These are phyloP conservation scores for Vitis hybrid DNA, from an alignment of 177 flowering plant genomes.

Conservation along the genomic window DNA sequence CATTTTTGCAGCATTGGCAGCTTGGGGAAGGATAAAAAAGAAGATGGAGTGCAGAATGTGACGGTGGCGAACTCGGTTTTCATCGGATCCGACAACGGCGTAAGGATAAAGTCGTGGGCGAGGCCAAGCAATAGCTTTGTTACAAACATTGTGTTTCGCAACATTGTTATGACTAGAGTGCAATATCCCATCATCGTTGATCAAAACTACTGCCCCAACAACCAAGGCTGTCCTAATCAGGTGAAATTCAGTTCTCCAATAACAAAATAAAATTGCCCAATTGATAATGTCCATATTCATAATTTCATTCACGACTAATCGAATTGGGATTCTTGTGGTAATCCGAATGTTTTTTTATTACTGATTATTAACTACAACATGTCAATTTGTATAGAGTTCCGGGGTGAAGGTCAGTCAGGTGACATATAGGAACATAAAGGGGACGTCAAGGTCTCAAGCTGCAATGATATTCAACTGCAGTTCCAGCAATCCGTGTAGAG, in stretches of 20 bases:
- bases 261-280: no score
- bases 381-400: conserved; percentile 19
- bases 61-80: conserved; percentile 31
- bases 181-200: conserved; percentile 47
- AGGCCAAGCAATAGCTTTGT: conserved; percentile 45
- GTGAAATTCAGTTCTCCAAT: conserved; percentile 8
- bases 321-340: neutral
- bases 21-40: conserved; percentile 22
- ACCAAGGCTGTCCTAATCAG: conserved; percentile 36
- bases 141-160: conserved; percentile 31
- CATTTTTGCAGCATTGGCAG: conserved; percentile 38
- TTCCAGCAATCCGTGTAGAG: conserved; percentile 27
- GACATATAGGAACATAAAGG: conserved; percentile 37
- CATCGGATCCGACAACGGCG: conserved; percentile 36
- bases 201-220: conserved; percentile 46
- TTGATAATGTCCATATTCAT: no score
- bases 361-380: no score
- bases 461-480: conserved; percentile 45
- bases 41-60: conserved; percentile 47
- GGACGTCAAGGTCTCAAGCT: conserved; percentile 36
- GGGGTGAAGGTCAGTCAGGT: conserved; percentile 42
- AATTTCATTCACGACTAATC: neutral
- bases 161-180: conserved; percentile 33
- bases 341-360: no score
- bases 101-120: conserved; percentile 48